Evolutionary conservation across 1,284 basidiomycete species (phyloP).

Genomic region (Heterobasidion occidentale): DNA sequence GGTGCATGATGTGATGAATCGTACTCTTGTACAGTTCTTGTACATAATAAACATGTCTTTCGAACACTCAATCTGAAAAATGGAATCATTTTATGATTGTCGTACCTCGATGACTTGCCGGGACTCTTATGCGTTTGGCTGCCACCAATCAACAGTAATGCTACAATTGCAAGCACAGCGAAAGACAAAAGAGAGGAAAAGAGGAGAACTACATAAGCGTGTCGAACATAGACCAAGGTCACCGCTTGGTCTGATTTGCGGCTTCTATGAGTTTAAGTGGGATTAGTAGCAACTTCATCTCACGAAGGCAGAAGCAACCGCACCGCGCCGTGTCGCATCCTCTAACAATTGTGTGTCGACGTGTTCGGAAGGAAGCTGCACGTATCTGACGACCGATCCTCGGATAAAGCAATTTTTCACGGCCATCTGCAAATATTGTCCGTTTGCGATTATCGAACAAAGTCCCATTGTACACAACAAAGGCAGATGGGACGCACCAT

Average conservation of each 20-base stretch:
- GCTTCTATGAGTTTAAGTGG: neutral
- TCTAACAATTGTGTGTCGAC: constrained; percentile 96
- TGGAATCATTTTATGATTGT: too few species aligned
- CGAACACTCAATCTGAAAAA: too few species aligned
- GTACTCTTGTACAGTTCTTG: neutral
- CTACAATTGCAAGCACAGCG: neutral
- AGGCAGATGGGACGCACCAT: constrained; percentile 58
- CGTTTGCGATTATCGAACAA: neutral
- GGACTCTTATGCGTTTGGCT: neutral
- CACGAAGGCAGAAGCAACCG: constrained; percentile 15
- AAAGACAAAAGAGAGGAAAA: neutral
- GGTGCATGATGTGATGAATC: constrained; percentile 4
- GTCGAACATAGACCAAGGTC: neutral
- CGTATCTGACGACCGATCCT: constrained; percentile 96
- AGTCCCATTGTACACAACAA: neutral
- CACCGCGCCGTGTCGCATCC: constrained; percentile 95
- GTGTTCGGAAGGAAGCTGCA: constrained; percentile 86
- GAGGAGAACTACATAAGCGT: neutral
- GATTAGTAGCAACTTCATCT: neutral
- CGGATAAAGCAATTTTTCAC: constrained; percentile 99
- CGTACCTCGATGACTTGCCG: too few species aligned
- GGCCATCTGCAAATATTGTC: constrained; percentile 70
- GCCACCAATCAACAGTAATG: neutral
- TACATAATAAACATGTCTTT: neutral
- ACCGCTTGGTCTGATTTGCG: neutral